Base-by-base conservation (phyloP, 352 stramenopile species). In the Phytophthora cajani region DNA sequence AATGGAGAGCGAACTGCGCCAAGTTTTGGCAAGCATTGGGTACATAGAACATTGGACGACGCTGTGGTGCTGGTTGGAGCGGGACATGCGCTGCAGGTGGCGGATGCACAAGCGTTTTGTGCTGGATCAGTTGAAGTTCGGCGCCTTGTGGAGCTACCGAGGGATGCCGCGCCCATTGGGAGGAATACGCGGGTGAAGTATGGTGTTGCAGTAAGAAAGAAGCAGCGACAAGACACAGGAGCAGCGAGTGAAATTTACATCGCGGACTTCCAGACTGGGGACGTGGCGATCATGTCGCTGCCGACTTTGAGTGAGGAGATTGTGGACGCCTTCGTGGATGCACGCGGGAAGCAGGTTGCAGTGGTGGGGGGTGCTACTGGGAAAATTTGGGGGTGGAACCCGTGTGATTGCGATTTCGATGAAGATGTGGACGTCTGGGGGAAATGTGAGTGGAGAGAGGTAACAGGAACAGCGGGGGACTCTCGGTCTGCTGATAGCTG, bases 191-290 rank as follows among this genome's bases (percentile, higher is more conserved):
- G 8, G 42, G 46, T 3, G 19, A 51, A 54, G 16, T 33, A 54
- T 30, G 55, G 49, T 21, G 58, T 66, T 30, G 51, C 52, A 32
- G 74, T 57, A 56, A 10, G 11, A 25, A 60, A 32, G 36, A 62
- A 17, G 10, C 38, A 49, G 16, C 12, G 56, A 17, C 14, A 19
- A 1, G 62, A 32, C 12, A 14, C 5, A 44, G 14, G 12, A 12
- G 38, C 0, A 44, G 38, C 7, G 23, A 32, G 6, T 21, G 14
- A 42, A 12, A 33, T 65, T 30, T 75, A 59, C 25, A 21, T 66
- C 49, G 50, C 72, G 50, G 27, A 75, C 67, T 74, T 67, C 21
- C 44, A 74, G 25, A 46, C 51, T 67, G 61, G 60, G 50, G 56
- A 69, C 14, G 49, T 74, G 10, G 3, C 21, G 33, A 11, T 38